Percentiles rank a stretch among this genome's conserved stretches.
phyloP scores from a whole-genome alignment of 2,329 filamentous ascomycete genomes.

The Sporothrix pseudoabietina region DNA sequence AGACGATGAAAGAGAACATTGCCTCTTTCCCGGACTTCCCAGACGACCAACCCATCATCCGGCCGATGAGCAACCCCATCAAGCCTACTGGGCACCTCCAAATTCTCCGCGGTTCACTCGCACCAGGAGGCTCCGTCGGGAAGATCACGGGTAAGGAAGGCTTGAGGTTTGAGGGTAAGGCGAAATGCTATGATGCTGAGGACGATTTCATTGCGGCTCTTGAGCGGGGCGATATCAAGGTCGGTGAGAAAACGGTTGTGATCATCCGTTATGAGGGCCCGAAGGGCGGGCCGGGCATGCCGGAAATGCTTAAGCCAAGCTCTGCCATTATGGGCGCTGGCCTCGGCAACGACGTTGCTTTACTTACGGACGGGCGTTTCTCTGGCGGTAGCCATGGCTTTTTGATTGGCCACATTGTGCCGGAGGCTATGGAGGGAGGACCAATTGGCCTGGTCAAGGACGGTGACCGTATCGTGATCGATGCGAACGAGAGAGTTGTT shows the following conservation, averaged over 20 bases:
- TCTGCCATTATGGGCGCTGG: slow-evolving; percentile 91
- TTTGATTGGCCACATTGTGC: slow-evolving; percentile 84
- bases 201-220: slow-evolving; percentile 76
- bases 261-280: slow-evolving; percentile 93
- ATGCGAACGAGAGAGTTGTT: slow-evolving; percentile 72
- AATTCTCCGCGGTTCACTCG: slow-evolving; percentile 82
- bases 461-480: slow-evolving; percentile 79
- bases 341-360: slow-evolving; percentile 72
- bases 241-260: slow-evolving; percentile 84
- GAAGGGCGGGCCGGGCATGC: slow-evolving; percentile 92
- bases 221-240: slow-evolving; percentile 74
- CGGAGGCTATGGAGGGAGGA: slow-evolving; percentile 82
- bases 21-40: slow-evolving; percentile 73
- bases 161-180: slow-evolving; percentile 76
- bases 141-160: slow-evolving; percentile 97
- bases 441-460: slow-evolving; percentile 82
- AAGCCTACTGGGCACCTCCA: slow-evolving; percentile 86
- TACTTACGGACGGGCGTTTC: slow-evolving; percentile 75
- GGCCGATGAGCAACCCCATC: slow-evolving; percentile 78
- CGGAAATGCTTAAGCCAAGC: slow-evolving; percentile 91
- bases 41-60: slow-evolving; percentile 78
- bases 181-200: slow-evolving; percentile 83
- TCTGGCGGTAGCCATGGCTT: slow-evolving; percentile 83
- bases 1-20: slow-evolving; percentile 86
- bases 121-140: slow-evolving; percentile 82